Conservation (phyloP, 208 protist genomes). For the Acanthamoeba healyi region DNA sequence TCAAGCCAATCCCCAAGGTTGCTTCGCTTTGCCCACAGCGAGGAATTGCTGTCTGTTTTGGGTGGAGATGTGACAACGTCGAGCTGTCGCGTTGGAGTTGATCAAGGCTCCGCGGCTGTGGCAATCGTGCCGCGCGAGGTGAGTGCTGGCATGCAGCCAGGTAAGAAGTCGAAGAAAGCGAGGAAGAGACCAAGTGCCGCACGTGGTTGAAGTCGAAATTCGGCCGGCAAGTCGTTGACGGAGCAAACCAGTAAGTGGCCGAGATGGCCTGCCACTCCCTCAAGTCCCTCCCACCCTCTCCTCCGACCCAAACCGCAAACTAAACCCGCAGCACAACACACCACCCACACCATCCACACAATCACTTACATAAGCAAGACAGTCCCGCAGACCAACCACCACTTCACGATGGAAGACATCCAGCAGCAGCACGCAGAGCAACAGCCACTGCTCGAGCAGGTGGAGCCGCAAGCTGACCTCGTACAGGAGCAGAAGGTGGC, state of each 20-base stretch:
- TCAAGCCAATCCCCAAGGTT: no score
- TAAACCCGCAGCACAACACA: neutral
- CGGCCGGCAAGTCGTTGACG: neutral
- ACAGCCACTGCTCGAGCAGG: neutral
- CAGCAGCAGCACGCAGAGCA: neutral
- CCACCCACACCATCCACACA: neutral
- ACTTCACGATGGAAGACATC: neutral
- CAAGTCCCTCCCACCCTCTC: neutral
- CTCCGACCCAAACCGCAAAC: neutral
- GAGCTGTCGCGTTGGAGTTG: no score
- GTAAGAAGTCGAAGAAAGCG: neutral
- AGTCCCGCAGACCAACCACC: neutral
- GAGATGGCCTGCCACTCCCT: neutral
- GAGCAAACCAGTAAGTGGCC: neutral
- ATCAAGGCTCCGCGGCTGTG: no score
- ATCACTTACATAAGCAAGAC: neutral
- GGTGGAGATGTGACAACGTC: no score
- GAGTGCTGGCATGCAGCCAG: neutral
- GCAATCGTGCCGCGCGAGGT: neutral
- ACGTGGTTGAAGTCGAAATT: neutral
- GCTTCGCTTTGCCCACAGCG: no score
- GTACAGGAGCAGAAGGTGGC: no score
- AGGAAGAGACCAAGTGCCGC: neutral
- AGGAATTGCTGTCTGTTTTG: no score
- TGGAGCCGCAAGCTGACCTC: no score